A percentile compares a stretch with the other conserved stretches of the same genome.
Evolutionary conservation across 768 basidiomycete genomes (phyloP).

Genomic region (Flagelloscypha sp.): DNA sequence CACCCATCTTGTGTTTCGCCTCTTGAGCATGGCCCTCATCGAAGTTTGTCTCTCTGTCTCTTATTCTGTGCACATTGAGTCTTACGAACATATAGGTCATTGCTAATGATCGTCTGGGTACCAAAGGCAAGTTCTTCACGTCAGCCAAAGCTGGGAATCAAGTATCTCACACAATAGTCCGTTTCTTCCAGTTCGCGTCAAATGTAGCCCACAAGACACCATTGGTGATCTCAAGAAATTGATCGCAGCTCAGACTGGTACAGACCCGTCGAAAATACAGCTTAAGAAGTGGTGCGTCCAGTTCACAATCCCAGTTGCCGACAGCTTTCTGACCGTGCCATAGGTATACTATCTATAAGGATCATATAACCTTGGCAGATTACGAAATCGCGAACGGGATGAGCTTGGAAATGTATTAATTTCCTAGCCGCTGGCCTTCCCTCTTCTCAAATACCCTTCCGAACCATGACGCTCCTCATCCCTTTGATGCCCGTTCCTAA

Average conservation of each 20-base stretch:
- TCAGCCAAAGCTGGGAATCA: not conserved
- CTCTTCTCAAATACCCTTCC: too few relatives aligned
- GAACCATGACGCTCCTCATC: too few relatives aligned
- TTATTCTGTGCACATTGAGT: conserved; percentile 3
- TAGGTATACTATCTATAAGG: conserved; percentile 94
- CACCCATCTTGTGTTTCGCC: conserved; percentile 1
- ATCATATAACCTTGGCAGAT: conserved; percentile 88
- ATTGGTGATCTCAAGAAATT: conserved; percentile 96
- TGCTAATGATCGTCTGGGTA: conserved; percentile 91
- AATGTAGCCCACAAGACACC: conserved; percentile 92
- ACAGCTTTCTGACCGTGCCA: conserved; percentile 1
- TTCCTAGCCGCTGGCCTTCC: conserved; percentile 1
- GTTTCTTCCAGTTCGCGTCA: conserved; percentile 70
- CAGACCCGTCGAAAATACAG: conserved; percentile 75
- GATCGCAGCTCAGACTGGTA: conserved; percentile 94
- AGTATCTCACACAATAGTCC: not conserved
- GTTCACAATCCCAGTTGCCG: not conserved
- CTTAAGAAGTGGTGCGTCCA: conserved; percentile 89
- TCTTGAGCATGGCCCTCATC: conserved; percentile 40
- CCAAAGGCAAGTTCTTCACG: conserved; percentile 58
- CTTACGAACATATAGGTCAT: conserved; percentile 55
- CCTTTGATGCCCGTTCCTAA: too few relatives aligned
- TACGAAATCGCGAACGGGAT: conserved; percentile 92
- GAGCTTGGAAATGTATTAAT: conserved; percentile 87
- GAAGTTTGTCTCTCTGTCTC: conserved; percentile 28